These are phyloP conservation scores for Lipomyces orientalis DNA, from an alignment of 805 yeast species.

Conservation along the genomic window DNA sequence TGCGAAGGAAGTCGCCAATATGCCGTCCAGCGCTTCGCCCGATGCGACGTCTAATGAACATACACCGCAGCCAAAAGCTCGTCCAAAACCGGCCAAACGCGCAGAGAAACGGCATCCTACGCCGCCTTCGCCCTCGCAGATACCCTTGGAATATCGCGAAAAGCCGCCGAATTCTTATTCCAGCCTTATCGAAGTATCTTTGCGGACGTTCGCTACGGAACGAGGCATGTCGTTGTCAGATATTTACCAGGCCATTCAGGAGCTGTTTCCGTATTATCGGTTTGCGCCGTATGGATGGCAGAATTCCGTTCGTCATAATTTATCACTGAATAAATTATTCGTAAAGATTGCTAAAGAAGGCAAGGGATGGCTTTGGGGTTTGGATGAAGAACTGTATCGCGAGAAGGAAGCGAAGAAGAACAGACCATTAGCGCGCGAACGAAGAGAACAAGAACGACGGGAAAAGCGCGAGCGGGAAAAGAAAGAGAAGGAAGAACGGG, in stretches of 20 bases:
- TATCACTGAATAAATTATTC: slow-evolving; percentile 85
- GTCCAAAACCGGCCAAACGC: slow-evolving; percentile 10
- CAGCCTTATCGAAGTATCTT: slow-evolving; percentile 76
- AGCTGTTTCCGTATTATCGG: slow-evolving; percentile 85
- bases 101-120: slow-evolving; percentile 30
- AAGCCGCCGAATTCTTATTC: slow-evolving; percentile 87
- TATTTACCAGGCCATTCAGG: slow-evolving; percentile 84
- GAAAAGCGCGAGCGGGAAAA: slow-evolving; percentile 42
- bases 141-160: slow-evolving; percentile 82
- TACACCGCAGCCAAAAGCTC: background rate
- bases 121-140: slow-evolving; percentile 54
- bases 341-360: slow-evolving; percentile 81
- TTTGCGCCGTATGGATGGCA: slow-evolving; percentile 99
- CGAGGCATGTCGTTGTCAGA: slow-evolving; percentile 83
- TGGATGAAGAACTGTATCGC: slow-evolving; percentile 82
- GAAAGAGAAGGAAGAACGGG: slow-evolving; percentile 41
- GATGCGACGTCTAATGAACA: background rate
- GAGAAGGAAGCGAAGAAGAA: slow-evolving; percentile 80
- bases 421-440: slow-evolving; percentile 59
- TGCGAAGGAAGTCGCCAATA: slow-evolving; percentile 27
- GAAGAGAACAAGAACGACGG: slow-evolving; percentile 63
- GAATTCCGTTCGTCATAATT: slow-evolving; percentile 86
- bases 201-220: slow-evolving; percentile 67
- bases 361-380: slow-evolving; percentile 94
- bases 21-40: slow-evolving; percentile 19